Conservation (phyloP, 2,329 filamentous ascomycete genomes). For the Alternaria rosae region DNA sequence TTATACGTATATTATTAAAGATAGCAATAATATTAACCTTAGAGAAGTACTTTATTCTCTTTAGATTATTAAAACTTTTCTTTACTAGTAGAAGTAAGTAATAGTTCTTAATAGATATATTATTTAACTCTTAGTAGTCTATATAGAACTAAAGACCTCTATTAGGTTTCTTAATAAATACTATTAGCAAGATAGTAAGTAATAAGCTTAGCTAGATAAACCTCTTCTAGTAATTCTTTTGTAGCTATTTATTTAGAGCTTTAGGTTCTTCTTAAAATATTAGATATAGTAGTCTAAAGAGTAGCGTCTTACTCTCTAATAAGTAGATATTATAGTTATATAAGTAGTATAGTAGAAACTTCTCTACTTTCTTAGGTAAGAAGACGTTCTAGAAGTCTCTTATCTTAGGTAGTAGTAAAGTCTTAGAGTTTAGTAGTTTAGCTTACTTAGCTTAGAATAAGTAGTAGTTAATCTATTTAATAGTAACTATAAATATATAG, state of each 20-base stretch:
- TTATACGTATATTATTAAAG: not conserved
- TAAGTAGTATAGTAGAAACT: not conserved
- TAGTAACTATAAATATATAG: not conserved
- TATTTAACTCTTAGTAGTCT: too few species aligned
- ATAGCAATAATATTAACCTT: not conserved
- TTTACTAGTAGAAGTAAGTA: not conserved
- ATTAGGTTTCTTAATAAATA: not conserved
- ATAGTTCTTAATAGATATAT: too few species aligned
- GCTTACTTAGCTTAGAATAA: not conserved
- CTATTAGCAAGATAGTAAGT: not conserved
- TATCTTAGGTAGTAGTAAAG: not conserved
- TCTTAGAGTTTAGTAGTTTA: not conserved
- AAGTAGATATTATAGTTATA: too few species aligned
- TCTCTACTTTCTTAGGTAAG: not conserved
- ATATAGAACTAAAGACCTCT: too few species aligned
- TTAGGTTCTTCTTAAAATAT: not conserved
- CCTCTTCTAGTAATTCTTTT: too few species aligned
- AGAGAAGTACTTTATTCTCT: too few species aligned
- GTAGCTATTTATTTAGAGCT: not conserved
- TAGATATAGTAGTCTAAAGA: too few species aligned
- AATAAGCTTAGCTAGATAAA: too few species aligned
- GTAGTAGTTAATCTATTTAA: not conserved
- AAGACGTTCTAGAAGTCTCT: too few species aligned
- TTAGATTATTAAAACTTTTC: too few species aligned
- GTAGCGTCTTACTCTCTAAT: too few species aligned